Conservation (phyloP, 345 rosid genomes). For the Clausena lansium region DNA sequence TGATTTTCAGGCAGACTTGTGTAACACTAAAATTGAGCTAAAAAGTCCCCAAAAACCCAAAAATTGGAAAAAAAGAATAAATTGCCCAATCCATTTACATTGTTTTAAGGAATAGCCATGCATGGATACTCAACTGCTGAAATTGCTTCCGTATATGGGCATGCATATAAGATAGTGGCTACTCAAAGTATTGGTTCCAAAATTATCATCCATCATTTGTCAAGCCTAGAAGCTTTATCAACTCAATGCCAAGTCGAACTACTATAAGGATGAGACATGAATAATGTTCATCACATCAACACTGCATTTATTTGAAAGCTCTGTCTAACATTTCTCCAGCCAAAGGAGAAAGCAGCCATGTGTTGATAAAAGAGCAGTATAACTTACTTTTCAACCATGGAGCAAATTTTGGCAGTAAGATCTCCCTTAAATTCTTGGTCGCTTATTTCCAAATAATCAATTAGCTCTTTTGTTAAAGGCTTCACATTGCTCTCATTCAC, state of each 20-base stretch:
- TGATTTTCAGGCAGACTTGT: neutral
- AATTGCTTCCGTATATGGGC: neutral
- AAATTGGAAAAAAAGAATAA: neutral
- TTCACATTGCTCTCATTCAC: conserved; percentile 92
- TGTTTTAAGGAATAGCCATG: neutral
- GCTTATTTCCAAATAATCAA: conserved; percentile 93
- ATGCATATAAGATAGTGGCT: neutral
- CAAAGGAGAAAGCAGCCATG: neutral
- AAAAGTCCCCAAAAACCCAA: conserved; percentile 3
- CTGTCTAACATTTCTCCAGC: neutral
- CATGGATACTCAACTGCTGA: neutral
- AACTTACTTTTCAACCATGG: conserved; percentile 93
- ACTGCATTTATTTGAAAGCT: conserved; percentile 8
- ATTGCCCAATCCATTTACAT: neutral
- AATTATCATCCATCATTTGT: neutral
- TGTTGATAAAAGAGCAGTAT: conserved; percentile 12
- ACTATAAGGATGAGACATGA: neutral
- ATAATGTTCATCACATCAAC: neutral
- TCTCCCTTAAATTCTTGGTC: conserved; percentile 96
- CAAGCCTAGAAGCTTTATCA: conserved; percentile 1
- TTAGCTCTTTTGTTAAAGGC: conserved; percentile 83
- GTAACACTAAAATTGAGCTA: conserved; percentile 3
- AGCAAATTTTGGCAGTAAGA: conserved; percentile 97
- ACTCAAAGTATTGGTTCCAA: neutral
- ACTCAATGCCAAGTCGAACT: neutral